A percentile compares a stretch with the other conserved stretches of the same genome.
These are phyloP conservation scores for Irpex lacteus DNA, from an alignment of 1,284 basidiomycete species.

Conservation along the genomic window DNA sequence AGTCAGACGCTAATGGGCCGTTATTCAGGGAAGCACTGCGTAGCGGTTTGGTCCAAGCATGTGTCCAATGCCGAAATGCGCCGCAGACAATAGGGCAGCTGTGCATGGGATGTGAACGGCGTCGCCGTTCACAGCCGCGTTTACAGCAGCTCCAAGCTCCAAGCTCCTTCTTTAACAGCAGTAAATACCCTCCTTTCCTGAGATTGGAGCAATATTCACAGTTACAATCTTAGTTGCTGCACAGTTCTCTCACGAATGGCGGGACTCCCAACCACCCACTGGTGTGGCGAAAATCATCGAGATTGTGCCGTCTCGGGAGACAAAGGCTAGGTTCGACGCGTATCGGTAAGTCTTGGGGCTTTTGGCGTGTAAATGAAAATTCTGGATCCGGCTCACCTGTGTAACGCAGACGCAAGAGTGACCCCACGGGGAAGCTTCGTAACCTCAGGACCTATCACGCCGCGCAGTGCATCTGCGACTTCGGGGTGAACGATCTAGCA, in stretches of 20 bases:
- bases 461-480: constrained; percentile 62
- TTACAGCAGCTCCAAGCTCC: constrained; percentile 39
- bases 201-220: neutral
- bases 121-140: constrained; percentile 32
- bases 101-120: constrained; percentile 43
- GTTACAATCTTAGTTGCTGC: constrained; percentile 27
- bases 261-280: constrained; percentile 34
- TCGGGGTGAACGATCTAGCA: constrained; percentile 46
- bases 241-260: constrained; percentile 49
- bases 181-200: constrained; percentile 27
- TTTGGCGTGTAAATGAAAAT: neutral
- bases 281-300: constrained; percentile 53
- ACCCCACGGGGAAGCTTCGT: constrained; percentile 26
- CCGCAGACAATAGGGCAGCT: constrained; percentile 31
- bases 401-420: constrained; percentile 26
- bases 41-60: constrained; percentile 41
- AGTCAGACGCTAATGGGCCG: neutral
- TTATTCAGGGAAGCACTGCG: constrained; percentile 46
- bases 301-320: constrained; percentile 39
- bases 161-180: constrained; percentile 37
- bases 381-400: neutral
- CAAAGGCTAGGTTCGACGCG: constrained; percentile 34
- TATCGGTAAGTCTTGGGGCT: constrained; percentile 39
- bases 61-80: constrained; percentile 40
- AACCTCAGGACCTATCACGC: constrained; percentile 57